Evolutionary conservation across 1,284 basidiomycete species (phyloP).

Genomic region (Grifola frondosa): DNA sequence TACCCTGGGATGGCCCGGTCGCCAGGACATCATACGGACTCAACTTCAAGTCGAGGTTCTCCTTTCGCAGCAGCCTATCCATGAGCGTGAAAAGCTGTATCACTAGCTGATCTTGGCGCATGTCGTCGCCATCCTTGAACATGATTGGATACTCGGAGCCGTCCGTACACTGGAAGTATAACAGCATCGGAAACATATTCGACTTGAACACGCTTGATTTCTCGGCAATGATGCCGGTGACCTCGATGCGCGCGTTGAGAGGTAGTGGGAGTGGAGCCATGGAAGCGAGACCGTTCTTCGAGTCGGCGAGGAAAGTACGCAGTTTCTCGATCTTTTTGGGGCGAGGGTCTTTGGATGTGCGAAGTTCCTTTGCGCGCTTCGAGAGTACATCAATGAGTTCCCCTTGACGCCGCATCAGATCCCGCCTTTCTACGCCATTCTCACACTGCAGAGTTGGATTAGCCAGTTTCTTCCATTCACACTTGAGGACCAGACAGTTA

Average conservation of each 20-base stretch:
- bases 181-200: slow-evolving; percentile 88
- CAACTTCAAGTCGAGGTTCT: slow-evolving; percentile 92
- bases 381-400: slow-evolving; percentile 84
- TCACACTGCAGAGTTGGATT: slow-evolving; percentile 48
- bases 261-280: slow-evolving; percentile 85
- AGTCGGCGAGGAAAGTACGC: slow-evolving; percentile 78
- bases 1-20: slow-evolving; percentile 89
- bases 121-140: slow-evolving; percentile 98
- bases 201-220: slow-evolving; percentile 98
- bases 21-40: slow-evolving; percentile 95
- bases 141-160: slow-evolving; percentile 88
- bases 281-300: slow-evolving; percentile 76
- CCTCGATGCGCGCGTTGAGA: slow-evolving; percentile 79
- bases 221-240: slow-evolving; percentile 86
- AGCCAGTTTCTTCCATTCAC: no score
- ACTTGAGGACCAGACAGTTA: slow-evolving; percentile 33
- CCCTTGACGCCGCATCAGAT: slow-evolving; percentile 82
- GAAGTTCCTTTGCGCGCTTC: slow-evolving; percentile 82
- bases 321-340: slow-evolving; percentile 98
- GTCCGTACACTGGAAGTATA: slow-evolving; percentile 84
- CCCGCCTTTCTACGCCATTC: slow-evolving; percentile 75
- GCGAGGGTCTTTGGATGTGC: slow-evolving; percentile 88
- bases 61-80: slow-evolving; percentile 91
- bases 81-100: slow-evolving; percentile 97
- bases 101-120: slow-evolving; percentile 97